Conservation (phyloP, 805 yeast species). For the Wickerhamiella dianesei region DNA sequence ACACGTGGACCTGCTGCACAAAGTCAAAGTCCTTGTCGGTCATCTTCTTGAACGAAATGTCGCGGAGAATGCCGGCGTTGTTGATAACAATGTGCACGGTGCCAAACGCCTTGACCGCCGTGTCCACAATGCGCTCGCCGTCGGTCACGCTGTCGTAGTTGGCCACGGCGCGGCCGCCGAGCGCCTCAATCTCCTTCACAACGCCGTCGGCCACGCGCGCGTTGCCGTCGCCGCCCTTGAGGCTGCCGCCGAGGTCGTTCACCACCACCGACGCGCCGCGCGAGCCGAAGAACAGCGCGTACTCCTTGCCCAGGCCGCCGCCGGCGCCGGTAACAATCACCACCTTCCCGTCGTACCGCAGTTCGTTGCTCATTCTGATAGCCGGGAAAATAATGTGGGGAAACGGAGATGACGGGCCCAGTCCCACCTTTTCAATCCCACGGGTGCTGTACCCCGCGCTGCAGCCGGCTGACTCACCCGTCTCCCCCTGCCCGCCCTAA, state of each 20-base stretch:
- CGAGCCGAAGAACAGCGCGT: constrained; percentile 74
- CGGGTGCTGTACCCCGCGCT: not conserved
- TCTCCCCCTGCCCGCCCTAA: too few relatives aligned
- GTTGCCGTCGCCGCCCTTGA: constrained; percentile 51
- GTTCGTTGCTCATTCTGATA: constrained; percentile 11
- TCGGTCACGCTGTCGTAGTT: constrained; percentile 83
- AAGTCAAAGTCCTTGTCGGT: constrained; percentile 60
- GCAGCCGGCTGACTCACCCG: too few relatives aligned
- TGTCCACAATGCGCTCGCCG: constrained; percentile 72
- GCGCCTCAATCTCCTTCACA: constrained; percentile 62
- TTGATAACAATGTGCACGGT: constrained; percentile 78
- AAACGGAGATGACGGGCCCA: not conserved
- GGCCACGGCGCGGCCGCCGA: constrained; percentile 82
- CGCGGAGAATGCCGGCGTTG: constrained; percentile 92
- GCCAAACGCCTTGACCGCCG: constrained; percentile 79
- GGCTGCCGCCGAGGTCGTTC: constrained; percentile 81
- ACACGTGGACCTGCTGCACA: constrained; percentile 76
- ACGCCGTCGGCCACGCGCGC: constrained; percentile 75
- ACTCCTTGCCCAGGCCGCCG: constrained; percentile 85
- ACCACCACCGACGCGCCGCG: constrained; percentile 94
- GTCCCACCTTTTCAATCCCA: not conserved
- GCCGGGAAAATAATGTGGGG: not conserved
- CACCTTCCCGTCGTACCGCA: constrained; percentile 64
- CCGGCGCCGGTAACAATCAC: constrained; percentile 96
- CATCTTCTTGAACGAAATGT: constrained; percentile 78